Percentiles rank a stretch among this genome's conserved stretches.
Conservation (phyloP, 2,329 filamentous ascomycete genomes). For the Biscogniauxia marginata region DNA sequence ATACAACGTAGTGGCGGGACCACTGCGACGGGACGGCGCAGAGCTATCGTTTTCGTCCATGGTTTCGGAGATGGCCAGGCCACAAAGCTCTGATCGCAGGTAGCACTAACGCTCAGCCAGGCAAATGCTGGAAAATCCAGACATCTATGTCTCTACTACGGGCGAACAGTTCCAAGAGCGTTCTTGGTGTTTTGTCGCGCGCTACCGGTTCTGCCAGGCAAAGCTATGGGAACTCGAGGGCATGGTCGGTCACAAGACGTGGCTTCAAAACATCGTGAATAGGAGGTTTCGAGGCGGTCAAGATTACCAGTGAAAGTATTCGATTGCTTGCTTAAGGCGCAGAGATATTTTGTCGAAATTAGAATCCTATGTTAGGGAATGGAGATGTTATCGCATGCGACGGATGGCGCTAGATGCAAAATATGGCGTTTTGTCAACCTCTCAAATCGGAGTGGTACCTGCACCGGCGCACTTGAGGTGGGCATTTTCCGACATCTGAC, state of each 20-base stretch:
- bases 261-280: not conserved
- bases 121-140: not conserved
- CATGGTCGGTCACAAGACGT: not conserved
- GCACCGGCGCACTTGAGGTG: not conserved
- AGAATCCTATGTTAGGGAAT: not conserved
- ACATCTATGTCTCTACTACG: not conserved
- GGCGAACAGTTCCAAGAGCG: no score
- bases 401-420: not conserved
- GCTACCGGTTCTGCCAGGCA: not conserved
- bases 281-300: not conserved
- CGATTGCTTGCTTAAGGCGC: not conserved
- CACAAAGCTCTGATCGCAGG: not conserved
- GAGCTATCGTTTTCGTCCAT: constrained; percentile 25
- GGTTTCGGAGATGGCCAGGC: constrained; percentile 1
- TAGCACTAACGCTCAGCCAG: not conserved
- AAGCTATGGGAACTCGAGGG: not conserved
- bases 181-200: not conserved
- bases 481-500: not conserved
- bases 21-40: constrained; percentile 20
- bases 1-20: constrained; percentile 47
- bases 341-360: not conserved
- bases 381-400: not conserved
- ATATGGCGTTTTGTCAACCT: not conserved
- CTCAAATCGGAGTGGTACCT: not conserved
- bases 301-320: not conserved